Conservation (phyloP, 805 yeast genomes). For the Pichia insulana region DNA sequence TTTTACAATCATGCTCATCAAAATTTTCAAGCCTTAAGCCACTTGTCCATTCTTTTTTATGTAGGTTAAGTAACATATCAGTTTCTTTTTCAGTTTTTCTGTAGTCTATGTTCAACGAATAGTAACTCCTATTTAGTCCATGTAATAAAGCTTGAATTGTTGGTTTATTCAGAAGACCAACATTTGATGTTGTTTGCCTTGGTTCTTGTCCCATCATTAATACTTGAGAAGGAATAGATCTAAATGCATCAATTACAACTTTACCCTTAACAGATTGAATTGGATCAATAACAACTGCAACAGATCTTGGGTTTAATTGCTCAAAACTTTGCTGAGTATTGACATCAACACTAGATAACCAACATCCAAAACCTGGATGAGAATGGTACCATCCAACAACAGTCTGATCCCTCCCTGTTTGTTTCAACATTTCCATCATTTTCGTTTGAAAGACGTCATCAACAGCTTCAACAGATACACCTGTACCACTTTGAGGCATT, state of each 20-base stretch:
- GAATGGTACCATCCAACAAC: constrained; percentile 99
- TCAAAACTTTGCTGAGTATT: constrained; percentile 97
- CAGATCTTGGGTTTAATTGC: constrained; percentile 90
- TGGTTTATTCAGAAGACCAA: constrained; percentile 92
- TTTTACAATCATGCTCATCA: constrained; percentile 65
- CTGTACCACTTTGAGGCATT: constrained; percentile 97
- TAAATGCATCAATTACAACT: constrained; percentile 96
- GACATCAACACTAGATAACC: constrained; percentile 96
- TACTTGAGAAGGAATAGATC: constrained; percentile 81
- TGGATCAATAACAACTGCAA: constrained; percentile 97
- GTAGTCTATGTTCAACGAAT: constrained; percentile 90
- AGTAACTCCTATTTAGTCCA: constrained; percentile 93
- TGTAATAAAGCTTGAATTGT: constrained; percentile 94
- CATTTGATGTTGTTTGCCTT: constrained; percentile 92
- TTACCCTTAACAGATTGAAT: constrained; percentile 98
- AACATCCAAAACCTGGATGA: constrained; percentile 99
- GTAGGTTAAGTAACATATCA: constrained; percentile 86
- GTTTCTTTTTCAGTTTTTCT: constrained; percentile 88
- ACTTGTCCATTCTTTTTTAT: constrained; percentile 92
- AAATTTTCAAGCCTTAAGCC: constrained; percentile 78
- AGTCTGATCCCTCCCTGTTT: constrained; percentile 98
- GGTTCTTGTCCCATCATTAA: constrained; percentile 97
- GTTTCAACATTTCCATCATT: constrained; percentile 99
- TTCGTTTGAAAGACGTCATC: constrained; percentile 98
- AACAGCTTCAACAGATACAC: constrained; percentile 97